Conservation (phyloP, 495 filamentous ascomycete species). For the Hypoxylon trugodes region DNA sequence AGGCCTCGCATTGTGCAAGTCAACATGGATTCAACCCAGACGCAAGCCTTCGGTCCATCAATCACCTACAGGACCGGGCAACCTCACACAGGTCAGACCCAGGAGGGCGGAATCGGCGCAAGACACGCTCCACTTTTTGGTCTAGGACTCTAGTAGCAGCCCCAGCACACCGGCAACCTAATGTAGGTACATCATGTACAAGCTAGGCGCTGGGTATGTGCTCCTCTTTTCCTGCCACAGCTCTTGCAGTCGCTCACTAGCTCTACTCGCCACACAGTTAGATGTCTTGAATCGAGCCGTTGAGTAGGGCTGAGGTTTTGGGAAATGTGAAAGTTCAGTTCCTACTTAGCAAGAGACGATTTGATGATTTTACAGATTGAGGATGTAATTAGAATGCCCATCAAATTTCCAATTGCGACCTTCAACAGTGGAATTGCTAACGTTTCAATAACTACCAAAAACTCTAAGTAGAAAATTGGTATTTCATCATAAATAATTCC, state of each 20-base stretch:
- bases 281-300: too few relatives aligned
- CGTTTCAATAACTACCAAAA: too few relatives aligned
- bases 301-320: too few relatives aligned
- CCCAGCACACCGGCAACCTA: not conserved
- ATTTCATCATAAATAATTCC: not conserved
- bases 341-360: too few relatives aligned
- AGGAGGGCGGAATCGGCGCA: not conserved
- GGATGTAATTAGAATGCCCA: too few relatives aligned
- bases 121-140: not conserved
- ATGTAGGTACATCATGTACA: slow-evolving; percentile 7
- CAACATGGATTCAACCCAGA: not conserved
- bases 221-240: not conserved
- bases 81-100: not conserved
- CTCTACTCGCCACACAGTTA: too few relatives aligned
- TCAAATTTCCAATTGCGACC: too few relatives aligned
- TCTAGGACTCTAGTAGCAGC: not conserved
- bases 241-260: too few relatives aligned
- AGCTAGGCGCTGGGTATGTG: too few relatives aligned
- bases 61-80: not conserved
- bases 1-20: not conserved
- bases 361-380: not conserved
- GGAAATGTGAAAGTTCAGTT: too few relatives aligned
- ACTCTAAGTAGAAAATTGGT: not conserved
- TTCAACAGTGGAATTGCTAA: too few relatives aligned
- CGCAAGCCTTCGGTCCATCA: not conserved